Evolutionary conservation across 75 land plant species (phyloP), one percentile per base, ranked within the genome.

Genomic region (Picea glauca): DNA sequence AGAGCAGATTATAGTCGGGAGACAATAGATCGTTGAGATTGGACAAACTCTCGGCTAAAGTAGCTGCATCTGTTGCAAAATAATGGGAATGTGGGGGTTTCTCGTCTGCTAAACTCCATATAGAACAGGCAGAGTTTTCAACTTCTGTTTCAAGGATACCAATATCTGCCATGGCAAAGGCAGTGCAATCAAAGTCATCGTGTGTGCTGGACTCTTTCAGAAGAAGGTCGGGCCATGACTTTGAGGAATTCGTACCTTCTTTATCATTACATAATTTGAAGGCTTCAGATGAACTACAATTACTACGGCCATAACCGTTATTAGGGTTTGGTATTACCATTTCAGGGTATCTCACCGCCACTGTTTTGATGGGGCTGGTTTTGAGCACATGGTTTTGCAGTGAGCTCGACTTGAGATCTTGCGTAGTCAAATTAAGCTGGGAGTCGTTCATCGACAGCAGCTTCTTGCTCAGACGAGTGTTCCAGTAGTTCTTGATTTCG

Each of bases 401-500:
- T 38, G 40, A 38, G 40, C 40, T 38, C 40, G 26, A 26, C 26
- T 38, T 38, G 5, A 5, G 5, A 38, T 38, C 5, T 38, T 38
- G 3, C 5, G 40, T 3, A 38, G 5, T 38, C 40, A 38, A 38
- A 38, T 38, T 38, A 5, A 14, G 65, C 11, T 23, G 65, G 6
- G 32, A 23, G 23, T 63, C 13, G 32, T 63, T 30, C 11, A 11
- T 3, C 9, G 65, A 0, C 23, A 31, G 13, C 65, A 11, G 31
- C 12, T 63, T 63, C 1, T 23, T 63, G 65, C 65, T 30, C 26
- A 63, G 65, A 63, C 13, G 65, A 63, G 65, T 30, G 65, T 63
- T 63, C 65, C 65, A 63, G 65, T 63, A 63, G 30, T 63, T 63
- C 32, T 63, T 63, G 12, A 63, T 23, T 26, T 63, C 65, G 30